phyloP scores from a whole-genome alignment of 2,329 filamentous ascomycete genomes.

The Elsinoe australis region DNA sequence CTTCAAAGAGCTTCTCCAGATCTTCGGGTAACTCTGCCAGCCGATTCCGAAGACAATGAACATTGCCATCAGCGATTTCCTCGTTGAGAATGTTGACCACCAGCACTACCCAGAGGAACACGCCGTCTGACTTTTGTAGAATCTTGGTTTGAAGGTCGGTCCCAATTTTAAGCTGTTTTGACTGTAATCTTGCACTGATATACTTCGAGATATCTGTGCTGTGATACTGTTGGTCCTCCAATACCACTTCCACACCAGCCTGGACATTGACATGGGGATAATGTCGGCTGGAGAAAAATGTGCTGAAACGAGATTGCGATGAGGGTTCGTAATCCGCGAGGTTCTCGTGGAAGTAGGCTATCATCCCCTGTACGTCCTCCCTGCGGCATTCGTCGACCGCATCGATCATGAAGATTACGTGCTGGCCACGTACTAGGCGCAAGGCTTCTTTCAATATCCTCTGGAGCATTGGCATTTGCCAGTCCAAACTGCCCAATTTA shows the following conservation, averaged over 20 bases:
- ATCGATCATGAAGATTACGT: slow-evolving; percentile 36
- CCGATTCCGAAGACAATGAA: slow-evolving; percentile 28
- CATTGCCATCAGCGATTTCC: slow-evolving; percentile 30
- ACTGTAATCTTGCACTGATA: slow-evolving; percentile 21
- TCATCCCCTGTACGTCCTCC: slow-evolving; percentile 33
- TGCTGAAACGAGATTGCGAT: slow-evolving; percentile 21
- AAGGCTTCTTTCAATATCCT: not conserved
- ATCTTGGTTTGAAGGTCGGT: slow-evolving; percentile 27
- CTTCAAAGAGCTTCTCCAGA: slow-evolving; percentile 44
- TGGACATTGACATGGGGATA: slow-evolving; percentile 37
- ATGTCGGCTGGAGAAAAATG: slow-evolving; percentile 39
- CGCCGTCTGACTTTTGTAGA: slow-evolving; percentile 33
- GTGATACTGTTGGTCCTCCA: slow-evolving; percentile 33
- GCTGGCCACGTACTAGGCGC: not conserved
- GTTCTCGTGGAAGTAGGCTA: slow-evolving; percentile 20
- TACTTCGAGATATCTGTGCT: slow-evolving; percentile 31
- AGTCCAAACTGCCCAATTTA: not conserved
- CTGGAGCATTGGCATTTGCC: not conserved
- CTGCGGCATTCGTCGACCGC: slow-evolving; percentile 42
- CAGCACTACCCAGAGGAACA: slow-evolving; percentile 43
- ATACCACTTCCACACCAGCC: slow-evolving; percentile 26
- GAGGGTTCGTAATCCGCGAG: slow-evolving; percentile 30
- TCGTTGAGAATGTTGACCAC: slow-evolving; percentile 42
- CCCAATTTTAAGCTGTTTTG: slow-evolving; percentile 25
- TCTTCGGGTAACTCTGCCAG: slow-evolving; percentile 36